Evolutionary conservation across 225 moss, liverwort and hornwort genomes (phyloP).

Genomic region (Lunularia cruciata): DNA sequence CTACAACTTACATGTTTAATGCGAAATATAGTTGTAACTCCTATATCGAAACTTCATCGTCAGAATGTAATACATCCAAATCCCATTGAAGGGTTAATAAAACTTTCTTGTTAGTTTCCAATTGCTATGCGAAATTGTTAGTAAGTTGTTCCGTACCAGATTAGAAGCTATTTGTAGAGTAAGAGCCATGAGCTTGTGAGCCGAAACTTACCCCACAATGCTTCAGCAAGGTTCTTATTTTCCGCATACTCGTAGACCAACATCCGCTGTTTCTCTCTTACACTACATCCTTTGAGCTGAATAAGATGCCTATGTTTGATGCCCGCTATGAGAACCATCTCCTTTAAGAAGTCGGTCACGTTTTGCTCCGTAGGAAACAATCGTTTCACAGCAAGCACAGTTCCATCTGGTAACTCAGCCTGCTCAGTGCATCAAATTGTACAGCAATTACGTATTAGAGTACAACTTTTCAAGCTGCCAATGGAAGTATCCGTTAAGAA

Average conservation of each 20-base stretch:
- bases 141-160: too few species aligned
- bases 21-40: too few species aligned
- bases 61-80: background rate
- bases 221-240: conserved; percentile 24
- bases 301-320: conserved; percentile 35
- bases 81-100: background rate
- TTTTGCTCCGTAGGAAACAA: conserved; percentile 7
- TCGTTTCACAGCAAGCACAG: conserved; percentile 28
- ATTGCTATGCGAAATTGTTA: too few species aligned
- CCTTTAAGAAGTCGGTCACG: conserved; percentile 32
- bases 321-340: conserved; percentile 35
- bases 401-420: conserved; percentile 28
- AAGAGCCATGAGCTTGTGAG: background rate
- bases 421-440: too few species aligned
- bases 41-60: too few species aligned
- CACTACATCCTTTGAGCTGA: conserved; percentile 39
- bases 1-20: too few species aligned
- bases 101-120: too few species aligned
- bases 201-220: conserved; percentile 24
- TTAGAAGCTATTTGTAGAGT: too few species aligned
- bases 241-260: conserved; percentile 28
- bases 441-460: too few species aligned
- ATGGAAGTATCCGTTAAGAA: too few species aligned
- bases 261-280: conserved; percentile 31
- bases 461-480: too few species aligned